Evolutionary conservation across 768 basidiomycete genomes (phyloP).

Genomic region (Pleurotus platypus): DNA sequence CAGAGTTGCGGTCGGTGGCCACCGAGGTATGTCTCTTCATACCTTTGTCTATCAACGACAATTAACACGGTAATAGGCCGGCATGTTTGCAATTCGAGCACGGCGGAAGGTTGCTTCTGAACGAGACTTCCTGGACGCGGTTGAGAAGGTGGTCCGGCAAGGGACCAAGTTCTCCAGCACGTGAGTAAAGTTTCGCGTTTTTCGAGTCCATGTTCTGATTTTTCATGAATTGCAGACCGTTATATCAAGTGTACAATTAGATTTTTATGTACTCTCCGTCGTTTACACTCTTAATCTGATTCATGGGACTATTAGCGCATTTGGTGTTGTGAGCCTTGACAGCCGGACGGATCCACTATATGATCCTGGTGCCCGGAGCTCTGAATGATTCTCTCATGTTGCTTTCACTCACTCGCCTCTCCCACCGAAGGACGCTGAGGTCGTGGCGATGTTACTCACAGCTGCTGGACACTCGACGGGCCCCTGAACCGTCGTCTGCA

Average conservation of each 20-base stretch:
- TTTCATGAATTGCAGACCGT: constrained; percentile 46
- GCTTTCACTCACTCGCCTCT: neutral
- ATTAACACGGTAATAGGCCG: constrained; percentile 54
- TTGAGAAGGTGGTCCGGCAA: constrained; percentile 97
- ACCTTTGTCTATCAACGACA: too few species aligned
- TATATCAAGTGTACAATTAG: constrained; percentile 95
- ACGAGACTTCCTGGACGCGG: constrained; percentile 94
- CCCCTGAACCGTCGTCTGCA: constrained; percentile 45
- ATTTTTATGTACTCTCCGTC: constrained; percentile 7
- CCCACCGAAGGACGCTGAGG: neutral
- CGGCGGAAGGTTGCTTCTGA: constrained; percentile 96
- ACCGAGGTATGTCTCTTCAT: constrained; percentile 65
- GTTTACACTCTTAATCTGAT: constrained; percentile 9
- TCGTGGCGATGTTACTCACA: constrained; percentile 1
- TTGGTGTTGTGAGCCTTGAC: neutral
- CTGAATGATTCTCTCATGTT: neutral
- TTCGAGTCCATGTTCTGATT: constrained; percentile 12
- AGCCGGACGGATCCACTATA: constrained; percentile 1
- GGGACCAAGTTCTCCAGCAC: constrained; percentile 98
- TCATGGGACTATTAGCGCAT: neutral
- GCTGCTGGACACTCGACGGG: constrained; percentile 22
- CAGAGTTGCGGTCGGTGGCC: constrained; percentile 95
- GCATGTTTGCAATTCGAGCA: constrained; percentile 99
- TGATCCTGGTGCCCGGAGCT: neutral
- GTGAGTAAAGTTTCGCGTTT: constrained; percentile 42